Conservation (phyloP, 2,329 filamentous ascomycete species). For the Sporothrix pallida region DNA sequence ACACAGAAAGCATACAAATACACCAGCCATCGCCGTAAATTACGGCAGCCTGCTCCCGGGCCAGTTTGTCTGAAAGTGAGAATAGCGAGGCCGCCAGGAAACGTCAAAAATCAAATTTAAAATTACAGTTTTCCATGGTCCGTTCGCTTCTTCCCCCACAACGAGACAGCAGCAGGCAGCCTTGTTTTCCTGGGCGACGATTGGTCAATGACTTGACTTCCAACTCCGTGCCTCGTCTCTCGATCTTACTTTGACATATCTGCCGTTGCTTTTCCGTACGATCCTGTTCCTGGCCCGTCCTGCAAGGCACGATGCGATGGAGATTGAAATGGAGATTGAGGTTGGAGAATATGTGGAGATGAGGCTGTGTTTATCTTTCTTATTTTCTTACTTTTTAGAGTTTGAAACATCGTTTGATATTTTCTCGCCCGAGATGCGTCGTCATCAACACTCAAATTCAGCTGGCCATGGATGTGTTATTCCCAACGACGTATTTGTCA, state of each 20-base stretch:
- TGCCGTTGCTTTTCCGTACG: no score
- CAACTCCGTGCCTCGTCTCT: not conserved
- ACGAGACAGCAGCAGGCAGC: slow-evolving; percentile 10
- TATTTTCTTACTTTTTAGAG: not conserved
- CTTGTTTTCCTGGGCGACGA: slow-evolving; percentile 21
- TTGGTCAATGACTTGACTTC: slow-evolving; percentile 22
- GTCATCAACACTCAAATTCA: not conserved
- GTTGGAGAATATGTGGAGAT: not conserved
- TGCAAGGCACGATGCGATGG: slow-evolving; percentile 3
- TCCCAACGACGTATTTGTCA: no score
- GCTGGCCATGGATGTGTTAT: slow-evolving; percentile 11
- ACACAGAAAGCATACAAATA: no score
- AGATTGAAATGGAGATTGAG: not conserved
- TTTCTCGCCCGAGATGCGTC: slow-evolving; percentile 20
- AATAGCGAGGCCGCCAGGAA: not conserved
- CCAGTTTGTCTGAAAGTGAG: not conserved
- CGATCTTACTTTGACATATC: no score
- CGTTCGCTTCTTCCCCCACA: not conserved
- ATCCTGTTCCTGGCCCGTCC: not conserved
- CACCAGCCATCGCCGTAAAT: slow-evolving; percentile 2
- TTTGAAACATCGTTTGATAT: not conserved
- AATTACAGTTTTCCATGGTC: slow-evolving; percentile 3
- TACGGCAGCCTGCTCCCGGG: slow-evolving; percentile 23
- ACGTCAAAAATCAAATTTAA: not conserved
- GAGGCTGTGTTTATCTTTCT: not conserved